Evolutionary conservation across 805 yeast genomes (phyloP), one percentile per base, ranked within the genome.

Genomic region (Brettanomyces sp.): DNA sequence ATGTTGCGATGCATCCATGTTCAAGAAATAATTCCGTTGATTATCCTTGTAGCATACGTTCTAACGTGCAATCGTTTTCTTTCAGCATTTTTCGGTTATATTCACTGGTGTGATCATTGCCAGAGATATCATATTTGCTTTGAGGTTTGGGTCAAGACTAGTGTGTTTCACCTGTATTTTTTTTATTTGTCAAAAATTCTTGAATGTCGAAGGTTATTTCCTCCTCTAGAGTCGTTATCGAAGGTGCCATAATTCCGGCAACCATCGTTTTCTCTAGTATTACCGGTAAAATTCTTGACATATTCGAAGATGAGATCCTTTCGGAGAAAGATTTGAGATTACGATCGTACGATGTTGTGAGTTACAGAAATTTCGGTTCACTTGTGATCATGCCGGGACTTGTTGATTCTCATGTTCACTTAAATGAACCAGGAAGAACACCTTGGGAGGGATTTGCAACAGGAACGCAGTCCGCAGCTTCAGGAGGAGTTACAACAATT

Each of bases 391-490:
- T 91, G 69, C 97, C 98, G 0, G 98, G 98, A 0, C 72, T 90
- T 30, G 95, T 90, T 4, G 98, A 90, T 58, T 76, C 95, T 4
- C 98, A 90, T 62, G 98, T 90, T 24, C 98, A 90, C 58, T 68
- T 90, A 54, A 91, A 91, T 62, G 98, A 91, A 58, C 97, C 98
- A 0, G 98, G 98, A n/a, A 70, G 97, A 55, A 90, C 97, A 1
- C 96, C 89, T 51, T 90, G 98, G 98, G 98, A 90, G 64, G 98
- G 98, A 1, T 90, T 91, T 61, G 95, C 81, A n/a, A 84, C 95
- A 0, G 98, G 98, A 0, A 90, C 98, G 0, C 82, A 82, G 59
- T 85, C 96, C 2, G 97, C 97, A 0, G 95, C 95, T 0, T 74
- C 90, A 11, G 98, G 98, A 14, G 98, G 98, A 47, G 97, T 90